phyloP scores from a whole-genome alignment of 306 rosid genomes.

The Lathyrus oleraceus region DNA sequence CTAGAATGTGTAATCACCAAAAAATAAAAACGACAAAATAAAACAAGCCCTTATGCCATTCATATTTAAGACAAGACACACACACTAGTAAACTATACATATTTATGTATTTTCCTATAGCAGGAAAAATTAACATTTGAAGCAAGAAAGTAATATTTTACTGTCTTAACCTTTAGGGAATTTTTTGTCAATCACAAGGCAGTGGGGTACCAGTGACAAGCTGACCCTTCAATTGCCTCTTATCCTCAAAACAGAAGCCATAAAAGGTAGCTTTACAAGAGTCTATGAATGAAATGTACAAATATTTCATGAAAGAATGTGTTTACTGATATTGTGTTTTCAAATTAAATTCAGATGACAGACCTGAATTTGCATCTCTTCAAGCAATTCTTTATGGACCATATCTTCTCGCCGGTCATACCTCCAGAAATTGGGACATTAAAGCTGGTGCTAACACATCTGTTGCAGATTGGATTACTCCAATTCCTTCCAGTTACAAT shows the following conservation, averaged over 20 bases:
- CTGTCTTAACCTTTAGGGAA: constrained; percentile 50
- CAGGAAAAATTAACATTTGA: constrained; percentile 5
- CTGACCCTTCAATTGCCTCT: constrained; percentile 71
- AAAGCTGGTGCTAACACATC: constrained; percentile 38
- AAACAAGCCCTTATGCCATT: not conserved
- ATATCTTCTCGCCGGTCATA: constrained; percentile 70
- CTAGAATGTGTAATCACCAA: not conserved
- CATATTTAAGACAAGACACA: not conserved
- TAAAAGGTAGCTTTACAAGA: constrained; percentile 56
- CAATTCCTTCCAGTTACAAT: constrained; percentile 60
- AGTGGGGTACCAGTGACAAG: constrained; percentile 66
- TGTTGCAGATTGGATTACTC: constrained; percentile 64
- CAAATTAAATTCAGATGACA: constrained; percentile 66
- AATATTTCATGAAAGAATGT: not conserved
- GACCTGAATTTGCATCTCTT: constrained; percentile 59
- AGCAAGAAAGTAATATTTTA: constrained; percentile 20
- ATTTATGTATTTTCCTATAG: not conserved
- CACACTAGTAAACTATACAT: not conserved
- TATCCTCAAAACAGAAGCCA: constrained; percentile 61
- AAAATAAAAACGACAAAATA: not conserved
- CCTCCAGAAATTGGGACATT: constrained; percentile 56
- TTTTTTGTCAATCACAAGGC: constrained; percentile 49
- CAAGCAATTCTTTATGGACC: constrained; percentile 85
- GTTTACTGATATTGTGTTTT: constrained; percentile 31
- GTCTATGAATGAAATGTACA: not conserved